Evolutionary conservation across 2,329 filamentous ascomycete genomes (phyloP).

Genomic region (Tolypocladium inflatum): DNA sequence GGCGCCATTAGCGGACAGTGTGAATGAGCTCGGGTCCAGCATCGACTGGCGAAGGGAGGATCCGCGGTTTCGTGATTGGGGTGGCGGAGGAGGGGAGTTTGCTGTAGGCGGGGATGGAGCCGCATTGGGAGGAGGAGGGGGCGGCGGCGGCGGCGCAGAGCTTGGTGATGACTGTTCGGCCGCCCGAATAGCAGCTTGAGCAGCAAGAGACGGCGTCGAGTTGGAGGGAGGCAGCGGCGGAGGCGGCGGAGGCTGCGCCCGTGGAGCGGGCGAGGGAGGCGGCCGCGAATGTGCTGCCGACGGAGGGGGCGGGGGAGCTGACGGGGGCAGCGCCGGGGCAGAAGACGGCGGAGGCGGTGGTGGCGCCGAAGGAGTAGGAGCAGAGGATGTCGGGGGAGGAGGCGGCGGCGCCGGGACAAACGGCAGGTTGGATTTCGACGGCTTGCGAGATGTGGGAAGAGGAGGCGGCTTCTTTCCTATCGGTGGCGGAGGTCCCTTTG

Average conservation of each 20-base stretch:
- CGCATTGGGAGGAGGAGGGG: conserved; percentile 17
- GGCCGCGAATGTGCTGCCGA: conserved; percentile 23
- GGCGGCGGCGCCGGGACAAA: conserved; percentile 25
- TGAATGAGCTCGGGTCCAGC: conserved; percentile 70
- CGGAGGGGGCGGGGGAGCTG: conserved; percentile 34
- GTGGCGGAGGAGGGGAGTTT: conserved; percentile 29
- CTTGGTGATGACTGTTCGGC: conserved; percentile 30
- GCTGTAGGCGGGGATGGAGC: conserved; percentile 20
- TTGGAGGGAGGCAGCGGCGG: conserved; percentile 11
- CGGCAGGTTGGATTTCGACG: conserved; percentile 28
- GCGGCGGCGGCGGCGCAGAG: conserved; percentile 25
- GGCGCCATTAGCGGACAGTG: conserved; percentile 54
- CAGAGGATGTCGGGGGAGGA: conserved; percentile 25
- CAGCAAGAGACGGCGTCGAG: conserved; percentile 28
- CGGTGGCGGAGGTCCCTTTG: conserved; percentile 56
- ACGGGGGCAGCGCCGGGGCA: conserved; percentile 34
- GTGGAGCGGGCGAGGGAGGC: conserved; percentile 30
- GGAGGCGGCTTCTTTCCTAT: conserved; percentile 68
- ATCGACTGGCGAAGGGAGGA: conserved; percentile 49
- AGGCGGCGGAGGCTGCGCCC: conserved; percentile 19
- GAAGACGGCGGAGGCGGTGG: conserved; percentile 30
- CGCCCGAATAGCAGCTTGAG: conserved; percentile 34
- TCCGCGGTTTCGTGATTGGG: conserved; percentile 27
- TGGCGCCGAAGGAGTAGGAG: conserved; percentile 31
- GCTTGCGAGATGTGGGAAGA: conserved; percentile 50